phyloP scores from a whole-genome alignment of 768 basidiomycete genomes.

The Xerocomus spinulosus region DNA sequence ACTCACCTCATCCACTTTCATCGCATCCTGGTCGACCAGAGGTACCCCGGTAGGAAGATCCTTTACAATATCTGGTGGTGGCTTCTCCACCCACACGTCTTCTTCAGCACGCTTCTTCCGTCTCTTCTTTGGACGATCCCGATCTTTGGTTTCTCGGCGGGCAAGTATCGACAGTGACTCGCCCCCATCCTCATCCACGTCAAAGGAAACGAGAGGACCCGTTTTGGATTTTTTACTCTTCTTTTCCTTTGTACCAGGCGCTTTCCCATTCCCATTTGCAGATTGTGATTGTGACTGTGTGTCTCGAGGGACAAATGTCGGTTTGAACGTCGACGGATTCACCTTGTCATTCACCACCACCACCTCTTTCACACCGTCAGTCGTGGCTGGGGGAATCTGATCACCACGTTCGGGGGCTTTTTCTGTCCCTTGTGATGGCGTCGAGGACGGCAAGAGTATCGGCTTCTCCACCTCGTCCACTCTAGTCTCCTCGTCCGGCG shows the following conservation, averaged over 20 bases:
- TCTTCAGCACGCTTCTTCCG: slow-evolving; percentile 46
- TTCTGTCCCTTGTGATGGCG: slow-evolving; percentile 1
- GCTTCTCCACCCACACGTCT: slow-evolving; percentile 69
- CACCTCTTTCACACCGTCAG: not conserved
- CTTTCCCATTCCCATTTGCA: slow-evolving; percentile 34
- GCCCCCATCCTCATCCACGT: slow-evolving; percentile 60
- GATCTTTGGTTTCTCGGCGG: slow-evolving; percentile 33
- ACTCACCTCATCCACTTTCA: slow-evolving; percentile 13
- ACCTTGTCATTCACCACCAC: slow-evolving; percentile 23
- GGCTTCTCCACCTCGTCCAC: not conserved
- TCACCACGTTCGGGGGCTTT: not conserved
- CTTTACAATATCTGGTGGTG: slow-evolving; percentile 47
- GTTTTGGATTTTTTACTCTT: slow-evolving; percentile 45
- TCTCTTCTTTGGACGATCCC: slow-evolving; percentile 39
- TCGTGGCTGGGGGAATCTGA: not conserved
- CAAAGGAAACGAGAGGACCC: slow-evolving; percentile 65
- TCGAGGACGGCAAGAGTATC: slow-evolving; percentile 10
- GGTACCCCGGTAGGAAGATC: slow-evolving; percentile 21
- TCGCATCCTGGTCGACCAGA: slow-evolving; percentile 5
- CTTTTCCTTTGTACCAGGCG: slow-evolving; percentile 42
- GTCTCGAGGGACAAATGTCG: slow-evolving; percentile 69
- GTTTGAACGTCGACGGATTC: slow-evolving; percentile 77
- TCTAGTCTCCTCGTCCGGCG: not conserved
- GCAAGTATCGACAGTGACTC: slow-evolving; percentile 31
- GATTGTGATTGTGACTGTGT: slow-evolving; percentile 34